A percentile compares a stretch with the other conserved stretches of the same genome.
These are phyloP conservation scores for Penstemon davidsonii DNA, from an alignment of 257 asterid species.

Conservation along the genomic window DNA sequence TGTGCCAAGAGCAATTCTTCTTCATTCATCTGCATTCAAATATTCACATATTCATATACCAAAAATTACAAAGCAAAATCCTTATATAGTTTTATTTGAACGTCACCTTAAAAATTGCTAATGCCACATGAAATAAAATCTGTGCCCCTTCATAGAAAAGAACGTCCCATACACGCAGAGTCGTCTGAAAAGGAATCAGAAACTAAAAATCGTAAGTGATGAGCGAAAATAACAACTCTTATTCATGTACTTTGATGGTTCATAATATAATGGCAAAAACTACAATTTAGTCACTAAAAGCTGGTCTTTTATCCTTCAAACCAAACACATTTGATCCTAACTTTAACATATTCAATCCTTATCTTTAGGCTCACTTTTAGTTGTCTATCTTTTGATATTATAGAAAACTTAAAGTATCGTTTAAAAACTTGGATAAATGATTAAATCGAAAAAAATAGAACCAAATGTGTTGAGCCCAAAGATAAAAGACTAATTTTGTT, in stretches of 20 bases:
- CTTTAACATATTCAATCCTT: no score
- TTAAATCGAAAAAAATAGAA: no score
- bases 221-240: not conserved
- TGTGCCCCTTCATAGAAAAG: constrained; percentile 97
- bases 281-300: no score
- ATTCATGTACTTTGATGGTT: not conserved
- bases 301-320: no score
- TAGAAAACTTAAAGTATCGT: no score
- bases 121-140: constrained; percentile 79
- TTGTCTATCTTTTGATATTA: no score
- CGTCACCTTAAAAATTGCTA: constrained; percentile 85
- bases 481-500: no score
- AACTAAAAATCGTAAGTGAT: constrained; percentile 23
- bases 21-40: constrained; percentile 79
- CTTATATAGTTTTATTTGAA: not conserved
- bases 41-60: constrained; percentile 1
- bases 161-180: constrained; percentile 93
- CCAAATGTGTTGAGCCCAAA: no score
- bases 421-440: no score
- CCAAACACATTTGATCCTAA: no score
- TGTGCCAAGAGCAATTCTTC: constrained; percentile 69
- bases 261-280: not conserved
- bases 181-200: constrained; percentile 60
- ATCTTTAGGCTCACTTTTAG: no score
- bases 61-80: constrained; percentile 4